These are phyloP conservation scores for Ballota nigra DNA, from an alignment of 257 asterid species.

Conservation along the genomic window DNA sequence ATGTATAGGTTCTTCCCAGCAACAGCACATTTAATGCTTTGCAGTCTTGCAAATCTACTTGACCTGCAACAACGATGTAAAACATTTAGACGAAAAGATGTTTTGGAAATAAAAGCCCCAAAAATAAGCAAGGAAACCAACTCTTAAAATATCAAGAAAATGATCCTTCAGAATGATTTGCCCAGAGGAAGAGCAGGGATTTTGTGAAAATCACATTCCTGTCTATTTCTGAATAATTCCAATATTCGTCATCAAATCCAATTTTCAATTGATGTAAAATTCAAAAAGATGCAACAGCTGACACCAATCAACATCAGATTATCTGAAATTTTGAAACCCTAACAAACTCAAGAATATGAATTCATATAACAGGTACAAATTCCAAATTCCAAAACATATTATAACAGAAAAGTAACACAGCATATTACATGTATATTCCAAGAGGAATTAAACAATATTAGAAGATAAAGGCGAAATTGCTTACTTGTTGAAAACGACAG, in stretches of 20 bases:
- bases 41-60: slow-evolving; percentile 86
- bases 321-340: neutral
- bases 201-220: neutral
- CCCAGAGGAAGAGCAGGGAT: neutral
- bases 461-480: neutral
- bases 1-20: slow-evolving; percentile 81
- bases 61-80: slow-evolving; percentile 44
- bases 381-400: neutral
- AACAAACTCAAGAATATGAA: neutral
- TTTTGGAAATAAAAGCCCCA: neutral
- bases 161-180: neutral
- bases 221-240: slow-evolving; percentile 7
- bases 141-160: neutral
- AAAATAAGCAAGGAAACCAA: neutral
- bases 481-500: slow-evolving; percentile 73
- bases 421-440: neutral
- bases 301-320: neutral
- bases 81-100: neutral
- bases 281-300: neutral
- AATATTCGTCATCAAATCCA: neutral
- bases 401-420: neutral
- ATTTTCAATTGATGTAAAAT: neutral
- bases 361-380: neutral
- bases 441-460: neutral
- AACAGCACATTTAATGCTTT: slow-evolving; percentile 53